Evolutionary conservation across 176 grass and related monocot species (phyloP), one percentile per base, ranked within the genome.

Genomic region (Leersia perrieri): DNA sequence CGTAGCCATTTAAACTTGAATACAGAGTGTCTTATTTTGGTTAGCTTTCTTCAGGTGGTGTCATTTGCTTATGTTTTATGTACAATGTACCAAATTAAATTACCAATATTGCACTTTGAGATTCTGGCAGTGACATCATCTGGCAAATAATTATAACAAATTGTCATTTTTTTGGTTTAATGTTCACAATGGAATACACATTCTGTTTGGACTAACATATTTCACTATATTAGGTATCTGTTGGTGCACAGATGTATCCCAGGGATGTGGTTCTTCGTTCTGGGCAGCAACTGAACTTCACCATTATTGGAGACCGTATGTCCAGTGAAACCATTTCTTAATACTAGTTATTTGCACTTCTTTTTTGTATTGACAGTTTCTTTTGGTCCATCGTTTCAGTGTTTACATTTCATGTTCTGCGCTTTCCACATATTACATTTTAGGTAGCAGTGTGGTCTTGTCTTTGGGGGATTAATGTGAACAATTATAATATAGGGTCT

Each of bases 271-370:
- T 89, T 47, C 74, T 91, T 70, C 76, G 73, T 77, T 82, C 91
- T 63, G 95, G 95, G 26, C 89, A 94, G 38, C 73, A 82, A 72
- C 76, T 87, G 68, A 94, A 97, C 73, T 94, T 97, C 60, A 92
- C 80, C 47, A 60, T 94, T 74, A 68, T 87, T 45, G 81, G 88
- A 85, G 85, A 84, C 76, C 66, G 95, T 97, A 88, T 81, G 88
- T 68, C 53, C 69, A 84, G 75, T 80, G 45, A 74, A 83, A 23
- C 63, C 45, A 84, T 73, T 68, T 68, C 60, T 67, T 70, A 61
- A 63, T 68, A 67, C 10, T 45, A 68, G 15, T 40, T 40, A 9
- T 68, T 45, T 14, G 22, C 9, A 75, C 51, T 53, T 13, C 39
- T 49, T 58, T 60, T 33, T 83, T 78, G 5, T 72, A 27, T 6